These are phyloP conservation scores for Fusarium abutilonis DNA, from an alignment of 2,329 filamentous ascomycete genomes.

Conservation along the genomic window DNA sequence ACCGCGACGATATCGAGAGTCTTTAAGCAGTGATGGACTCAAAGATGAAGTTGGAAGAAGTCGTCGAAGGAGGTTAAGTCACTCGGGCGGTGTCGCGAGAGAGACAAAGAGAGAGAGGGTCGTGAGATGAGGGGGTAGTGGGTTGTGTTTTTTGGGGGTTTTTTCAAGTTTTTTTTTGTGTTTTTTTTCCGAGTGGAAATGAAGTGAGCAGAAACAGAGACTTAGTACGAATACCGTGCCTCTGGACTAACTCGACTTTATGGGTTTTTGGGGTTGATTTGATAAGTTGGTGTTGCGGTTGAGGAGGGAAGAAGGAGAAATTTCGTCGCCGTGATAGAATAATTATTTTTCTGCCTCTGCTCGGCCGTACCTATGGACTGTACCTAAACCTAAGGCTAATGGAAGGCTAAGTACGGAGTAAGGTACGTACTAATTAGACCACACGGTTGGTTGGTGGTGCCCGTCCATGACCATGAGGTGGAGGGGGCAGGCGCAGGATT, in stretches of 20 bases:
- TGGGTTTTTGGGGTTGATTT: slow-evolving; percentile 55
- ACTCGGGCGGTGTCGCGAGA: slow-evolving; percentile 47
- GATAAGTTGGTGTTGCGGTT: slow-evolving; percentile 62
- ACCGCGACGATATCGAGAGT: slow-evolving; percentile 34
- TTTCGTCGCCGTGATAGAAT: slow-evolving; percentile 48
- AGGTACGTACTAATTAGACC: slow-evolving; percentile 36
- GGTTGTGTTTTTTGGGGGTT: slow-evolving; percentile 60
- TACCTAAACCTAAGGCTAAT: slow-evolving; percentile 37
- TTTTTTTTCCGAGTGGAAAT: slow-evolving; percentile 61
- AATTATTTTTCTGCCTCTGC: slow-evolving; percentile 51
- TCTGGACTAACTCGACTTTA: slow-evolving; percentile 62
- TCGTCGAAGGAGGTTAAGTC: slow-evolving; percentile 35
- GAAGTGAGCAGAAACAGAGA: slow-evolving; percentile 69
- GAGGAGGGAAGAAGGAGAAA: slow-evolving; percentile 55
- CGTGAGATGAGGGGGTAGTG: slow-evolving; percentile 39
- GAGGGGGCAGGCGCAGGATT: slow-evolving; percentile 20
- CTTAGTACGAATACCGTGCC: slow-evolving; percentile 68
- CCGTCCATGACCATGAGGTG: no score
- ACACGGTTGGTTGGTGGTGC: slow-evolving; percentile 39
- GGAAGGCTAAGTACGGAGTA: no score
- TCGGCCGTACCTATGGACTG: slow-evolving; percentile 23
- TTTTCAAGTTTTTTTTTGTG: slow-evolving; percentile 71
- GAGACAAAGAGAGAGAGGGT: slow-evolving; percentile 41
- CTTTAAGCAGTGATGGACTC: slow-evolving; percentile 44
- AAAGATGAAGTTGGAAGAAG: slow-evolving; percentile 32